Percentiles rank a stretch among this genome's conserved stretches.
These are phyloP conservation scores for Sarcodon aspratus DNA, from an alignment of 768 basidiomycete species.

Conservation along the genomic window DNA sequence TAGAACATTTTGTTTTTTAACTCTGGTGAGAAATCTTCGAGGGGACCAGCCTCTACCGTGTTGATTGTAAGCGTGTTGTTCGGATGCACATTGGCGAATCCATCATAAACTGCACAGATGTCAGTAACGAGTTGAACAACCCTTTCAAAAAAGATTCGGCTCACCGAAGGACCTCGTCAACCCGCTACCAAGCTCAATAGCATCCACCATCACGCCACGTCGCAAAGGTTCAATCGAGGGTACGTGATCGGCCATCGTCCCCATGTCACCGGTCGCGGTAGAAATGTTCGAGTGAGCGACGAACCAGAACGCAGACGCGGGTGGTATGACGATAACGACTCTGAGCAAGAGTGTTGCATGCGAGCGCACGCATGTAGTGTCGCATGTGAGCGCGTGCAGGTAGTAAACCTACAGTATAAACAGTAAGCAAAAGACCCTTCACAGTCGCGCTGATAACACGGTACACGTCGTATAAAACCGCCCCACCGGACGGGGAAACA, in stretches of 20 bases:
- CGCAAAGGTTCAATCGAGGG: conserved; percentile 93
- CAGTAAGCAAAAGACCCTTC: no score
- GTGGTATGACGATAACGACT: no score
- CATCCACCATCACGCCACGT: conserved; percentile 80
- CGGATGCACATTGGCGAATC: conserved; percentile 96
- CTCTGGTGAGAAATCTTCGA: conserved; percentile 86
- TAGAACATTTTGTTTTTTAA: conserved; percentile 26
- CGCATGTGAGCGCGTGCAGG: no score
- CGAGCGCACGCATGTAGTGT: no score
- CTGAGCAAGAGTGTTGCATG: no score
- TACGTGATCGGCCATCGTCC: conserved; percentile 97
- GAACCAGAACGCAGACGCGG: no score
- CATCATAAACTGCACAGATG: conserved; percentile 64
- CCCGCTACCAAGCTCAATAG: conserved; percentile 67
- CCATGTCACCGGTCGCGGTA: conserved; percentile 95
- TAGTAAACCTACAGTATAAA: no score
- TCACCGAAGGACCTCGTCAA: conserved; percentile 97
- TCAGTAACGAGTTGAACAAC: background rate
- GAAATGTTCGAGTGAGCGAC: conserved; percentile 94
- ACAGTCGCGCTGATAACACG: no score
- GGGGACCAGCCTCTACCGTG: conserved; percentile 88
- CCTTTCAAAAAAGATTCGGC: conserved; percentile 17
- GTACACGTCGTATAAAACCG: no score
- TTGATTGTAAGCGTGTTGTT: conserved; percentile 97
- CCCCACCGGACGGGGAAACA: no score